Base-by-base conservation (phyloP, 139 green algal genomes). In the Closterium sp. region DNA sequence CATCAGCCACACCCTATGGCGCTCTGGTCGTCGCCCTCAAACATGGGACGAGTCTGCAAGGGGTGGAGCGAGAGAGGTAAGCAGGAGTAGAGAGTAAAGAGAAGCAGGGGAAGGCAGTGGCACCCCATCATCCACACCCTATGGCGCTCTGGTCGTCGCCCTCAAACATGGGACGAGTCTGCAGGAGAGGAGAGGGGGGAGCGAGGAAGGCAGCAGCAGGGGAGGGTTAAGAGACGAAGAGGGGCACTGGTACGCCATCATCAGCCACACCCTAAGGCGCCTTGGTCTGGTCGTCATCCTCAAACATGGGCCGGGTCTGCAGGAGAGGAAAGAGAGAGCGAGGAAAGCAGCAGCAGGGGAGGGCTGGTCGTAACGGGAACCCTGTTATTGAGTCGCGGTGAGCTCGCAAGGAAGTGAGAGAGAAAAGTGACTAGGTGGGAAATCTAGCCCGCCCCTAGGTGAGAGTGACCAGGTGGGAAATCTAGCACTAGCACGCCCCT, bases 81-180 rank as follows among this genome's bases (percentile, higher is more conserved):
- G 43, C 10, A 28, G 9, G 43, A 2, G 1, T 5, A n/a, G n/a
- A n/a, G 38, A 10, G 4, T 5, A 10, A 10, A 23, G 38, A 16
- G 38, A 7, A 10, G 31, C 5, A 12, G 4, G 23, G 43, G 3
- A 25, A 16, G 43, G 23, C 12, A 69, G n/a, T 91, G 64, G 4
- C 69, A 43, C 23, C 7, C 30, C 31, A 91, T 30, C 25, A 91
- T 69, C 30, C 34, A 91, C 34, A 91, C 89, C n/a, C n/a, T n/a
- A 91, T 69, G 23, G 89, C 89, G n/a, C 34, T 84, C 84, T 91
- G 89, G 34, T 91, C 89, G 30, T 91, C 89, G 0, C 43, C 89
- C 23, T 88, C 69, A 38, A 91, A 91, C 28, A 30, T 31, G n/a
- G 89, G 89, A 1, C 89, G 69, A 1, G 30, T 69, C 89, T 91